phyloP scores from a whole-genome alignment of 306 rosid genomes.

The Crataegus laevigata region DNA sequence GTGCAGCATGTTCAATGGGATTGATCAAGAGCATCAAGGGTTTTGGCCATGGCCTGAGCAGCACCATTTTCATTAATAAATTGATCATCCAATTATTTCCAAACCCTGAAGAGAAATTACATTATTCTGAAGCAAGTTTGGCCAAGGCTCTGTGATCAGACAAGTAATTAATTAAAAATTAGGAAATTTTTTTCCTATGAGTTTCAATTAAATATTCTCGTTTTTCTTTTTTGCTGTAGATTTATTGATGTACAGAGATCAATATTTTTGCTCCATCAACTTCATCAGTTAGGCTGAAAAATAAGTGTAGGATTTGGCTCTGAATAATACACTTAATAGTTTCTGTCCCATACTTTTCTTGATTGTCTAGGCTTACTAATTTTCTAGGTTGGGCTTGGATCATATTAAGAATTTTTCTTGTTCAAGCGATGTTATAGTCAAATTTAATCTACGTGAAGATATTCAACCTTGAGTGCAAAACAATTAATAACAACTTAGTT shows the following conservation, averaged over 20 bases:
- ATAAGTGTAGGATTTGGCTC: slow-evolving; percentile 20
- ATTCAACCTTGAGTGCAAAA: neutral
- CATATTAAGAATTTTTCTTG: neutral
- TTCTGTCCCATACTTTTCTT: slow-evolving; percentile 8
- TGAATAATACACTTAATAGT: slow-evolving; percentile 32
- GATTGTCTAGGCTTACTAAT: neutral
- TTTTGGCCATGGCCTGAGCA: slow-evolving; percentile 89
- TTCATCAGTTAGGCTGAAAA: slow-evolving; percentile 17
- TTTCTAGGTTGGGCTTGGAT: neutral
- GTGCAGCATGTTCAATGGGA: slow-evolving; percentile 60
- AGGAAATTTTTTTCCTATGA: neutral
- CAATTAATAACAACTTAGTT: neutral
- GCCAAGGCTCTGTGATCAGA: neutral
- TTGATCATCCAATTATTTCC: neutral
- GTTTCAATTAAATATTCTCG: slow-evolving; percentile 16
- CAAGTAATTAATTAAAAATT: neutral
- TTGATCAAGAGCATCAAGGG: slow-evolving; percentile 59
- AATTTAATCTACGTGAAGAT: neutral
- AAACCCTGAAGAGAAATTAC: neutral
- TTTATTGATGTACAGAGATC: slow-evolving; percentile 44
- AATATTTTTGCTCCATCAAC: slow-evolving; percentile 32
- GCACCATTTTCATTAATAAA: slow-evolving; percentile 45
- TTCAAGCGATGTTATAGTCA: neutral
- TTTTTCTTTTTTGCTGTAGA: slow-evolving; percentile 22
- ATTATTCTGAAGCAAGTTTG: neutral